These are phyloP conservation scores for Neurospora sp. DNA, from an alignment of 495 filamentous ascomycete species.

Conservation along the genomic window DNA sequence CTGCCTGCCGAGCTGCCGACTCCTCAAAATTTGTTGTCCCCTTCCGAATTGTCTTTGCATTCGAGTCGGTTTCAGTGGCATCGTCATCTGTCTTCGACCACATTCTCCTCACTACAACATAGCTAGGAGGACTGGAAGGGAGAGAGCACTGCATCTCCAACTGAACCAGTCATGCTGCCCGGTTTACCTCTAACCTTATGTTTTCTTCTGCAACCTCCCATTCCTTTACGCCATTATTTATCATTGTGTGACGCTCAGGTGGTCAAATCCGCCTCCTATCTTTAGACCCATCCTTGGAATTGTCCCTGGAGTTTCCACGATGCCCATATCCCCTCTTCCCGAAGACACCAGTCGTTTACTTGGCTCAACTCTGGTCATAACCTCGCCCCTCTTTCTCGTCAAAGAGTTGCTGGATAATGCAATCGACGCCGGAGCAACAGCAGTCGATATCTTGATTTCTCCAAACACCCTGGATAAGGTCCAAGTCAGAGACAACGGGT, in stretches of 20 bases:
- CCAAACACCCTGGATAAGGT: constrained; percentile 71
- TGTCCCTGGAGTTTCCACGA: background rate
- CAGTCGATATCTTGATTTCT: constrained; percentile 63
- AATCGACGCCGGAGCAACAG: constrained; percentile 69
- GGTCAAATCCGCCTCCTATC: background rate
- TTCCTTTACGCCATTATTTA: background rate
- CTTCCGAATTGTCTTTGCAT: background rate
- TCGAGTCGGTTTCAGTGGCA: background rate
- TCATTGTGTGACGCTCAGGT: background rate
- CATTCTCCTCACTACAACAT: background rate
- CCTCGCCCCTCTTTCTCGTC: constrained; percentile 60
- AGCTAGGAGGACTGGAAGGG: background rate
- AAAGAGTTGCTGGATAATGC: constrained; percentile 94
- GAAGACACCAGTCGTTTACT: constrained; percentile 53
- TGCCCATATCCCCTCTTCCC: constrained; percentile 46
- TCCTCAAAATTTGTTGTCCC: background rate
- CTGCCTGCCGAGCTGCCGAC: background rate
- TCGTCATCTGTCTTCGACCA: background rate
- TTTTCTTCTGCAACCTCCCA: background rate
- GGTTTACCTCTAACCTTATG: background rate
- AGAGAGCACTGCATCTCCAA: background rate
- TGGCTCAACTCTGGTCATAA: constrained; percentile 62
- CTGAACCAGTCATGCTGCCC: background rate
- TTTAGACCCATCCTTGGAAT: background rate
- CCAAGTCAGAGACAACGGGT: constrained; percentile 83